These are phyloP conservation scores for Leishmania lainsoni DNA, from an alignment of 208 protist species.

Conservation along the genomic window DNA sequence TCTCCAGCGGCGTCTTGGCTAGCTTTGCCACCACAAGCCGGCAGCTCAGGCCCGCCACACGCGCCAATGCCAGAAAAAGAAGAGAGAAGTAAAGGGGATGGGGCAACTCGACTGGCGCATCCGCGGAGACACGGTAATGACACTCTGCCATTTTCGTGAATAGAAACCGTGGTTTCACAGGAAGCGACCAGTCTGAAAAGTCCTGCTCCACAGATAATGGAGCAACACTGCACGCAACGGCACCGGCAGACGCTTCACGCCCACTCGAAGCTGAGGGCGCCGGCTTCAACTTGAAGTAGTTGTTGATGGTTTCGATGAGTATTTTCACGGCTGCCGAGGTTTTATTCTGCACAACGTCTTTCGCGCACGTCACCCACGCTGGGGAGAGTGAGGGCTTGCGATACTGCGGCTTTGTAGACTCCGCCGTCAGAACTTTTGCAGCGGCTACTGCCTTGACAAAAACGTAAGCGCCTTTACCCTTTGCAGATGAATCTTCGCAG, in stretches of 20 bases:
- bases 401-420: slow-evolving; percentile 16
- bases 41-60: slow-evolving; percentile 43
- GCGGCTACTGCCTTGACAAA: slow-evolving; percentile 31
- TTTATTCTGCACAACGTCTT: slow-evolving; percentile 49
- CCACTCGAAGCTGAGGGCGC: not conserved
- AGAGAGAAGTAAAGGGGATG: slow-evolving; percentile 60
- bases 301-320: slow-evolving; percentile 46
- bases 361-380: slow-evolving; percentile 56
- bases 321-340: slow-evolving; percentile 48
- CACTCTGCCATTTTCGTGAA: slow-evolving; percentile 14
- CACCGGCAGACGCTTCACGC: not conserved
- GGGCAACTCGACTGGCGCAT: slow-evolving; percentile 26
- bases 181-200: slow-evolving; percentile 41
- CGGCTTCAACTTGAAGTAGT: slow-evolving; percentile 33
- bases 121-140: slow-evolving; percentile 7
- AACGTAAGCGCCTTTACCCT: slow-evolving; percentile 1
- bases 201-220: slow-evolving; percentile 14
- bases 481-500: not conserved
- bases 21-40: slow-evolving; percentile 51
- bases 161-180: slow-evolving; percentile 27
- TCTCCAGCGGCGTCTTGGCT: slow-evolving; percentile 21
- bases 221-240: not conserved
- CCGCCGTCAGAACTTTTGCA: slow-evolving; percentile 21
- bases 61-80: slow-evolving; percentile 59
- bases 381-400: slow-evolving; percentile 53